A percentile compares a stretch with the other conserved stretches of the same genome.
Evolutionary conservation across 306 rosid species (phyloP).

Genomic region (Albizia julibrissin): DNA sequence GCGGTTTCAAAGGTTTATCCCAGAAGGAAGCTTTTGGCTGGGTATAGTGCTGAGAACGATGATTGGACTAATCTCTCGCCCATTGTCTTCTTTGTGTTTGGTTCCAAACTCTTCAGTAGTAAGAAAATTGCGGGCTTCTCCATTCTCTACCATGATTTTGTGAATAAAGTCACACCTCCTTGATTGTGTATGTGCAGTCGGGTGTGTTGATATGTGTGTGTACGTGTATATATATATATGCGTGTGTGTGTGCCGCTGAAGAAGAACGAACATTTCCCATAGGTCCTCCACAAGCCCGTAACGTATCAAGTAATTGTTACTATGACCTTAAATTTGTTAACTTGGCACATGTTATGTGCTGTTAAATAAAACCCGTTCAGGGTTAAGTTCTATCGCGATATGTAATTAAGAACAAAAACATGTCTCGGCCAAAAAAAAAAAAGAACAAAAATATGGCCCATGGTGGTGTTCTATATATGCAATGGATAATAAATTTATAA

Average conservation of each 20-base stretch:
- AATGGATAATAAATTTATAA: background rate
- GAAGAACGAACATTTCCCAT: background rate
- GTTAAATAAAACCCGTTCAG: background rate
- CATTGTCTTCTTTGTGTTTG: conserved; percentile 46
- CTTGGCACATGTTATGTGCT: background rate
- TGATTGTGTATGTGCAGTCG: background rate
- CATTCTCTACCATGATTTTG: conserved; percentile 47
- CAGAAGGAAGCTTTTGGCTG: conserved; percentile 35
- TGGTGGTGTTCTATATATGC: background rate
- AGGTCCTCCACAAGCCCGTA: background rate
- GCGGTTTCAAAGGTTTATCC: conserved; percentile 30
- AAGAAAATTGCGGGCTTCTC: conserved; percentile 38
- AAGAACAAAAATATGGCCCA: background rate
- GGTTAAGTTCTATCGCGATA: background rate
- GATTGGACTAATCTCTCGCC: conserved; percentile 49
- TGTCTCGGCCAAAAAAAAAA: no score
- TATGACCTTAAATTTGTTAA: background rate
- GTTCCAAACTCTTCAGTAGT: conserved; percentile 33
- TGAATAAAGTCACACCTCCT: background rate
- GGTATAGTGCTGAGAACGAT: conserved; percentile 49
- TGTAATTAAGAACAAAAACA: background rate
- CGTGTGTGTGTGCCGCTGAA: background rate
- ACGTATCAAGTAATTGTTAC: background rate
- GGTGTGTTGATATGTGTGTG: background rate
- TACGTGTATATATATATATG: background rate